Evolutionary conservation across 2,329 filamentous ascomycete species (phyloP), one percentile per base, ranked within the genome.

Genomic region (Colletotrichum truncatum): DNA sequence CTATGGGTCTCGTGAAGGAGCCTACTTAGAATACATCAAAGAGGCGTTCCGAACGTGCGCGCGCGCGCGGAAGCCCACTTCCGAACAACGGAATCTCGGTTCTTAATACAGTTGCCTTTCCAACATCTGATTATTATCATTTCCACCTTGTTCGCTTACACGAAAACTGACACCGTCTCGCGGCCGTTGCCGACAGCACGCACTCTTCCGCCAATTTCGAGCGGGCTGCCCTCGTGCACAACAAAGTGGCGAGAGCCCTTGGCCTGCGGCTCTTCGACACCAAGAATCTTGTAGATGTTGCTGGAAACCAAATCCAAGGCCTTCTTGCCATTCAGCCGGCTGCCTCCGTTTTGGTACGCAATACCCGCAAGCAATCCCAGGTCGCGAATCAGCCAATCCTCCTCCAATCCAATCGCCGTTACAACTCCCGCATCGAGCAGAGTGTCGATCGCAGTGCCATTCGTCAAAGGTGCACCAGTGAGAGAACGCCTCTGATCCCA

Each of bases 401-500:
- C 87, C 41, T 84, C 80, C 4, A 89, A 80, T 1, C 88, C 86
- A 23, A 91, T 82, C 0, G 83, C 89, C 1, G 85, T 80, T 3
- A 77, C 72, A 0, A 91, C 89, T 2, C 88, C 89, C 0, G 88
- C 88, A 7, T 83, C 82, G 0, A 89, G 69, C 1, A 92, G 81
- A 11, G 71, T 74, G 66, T 91, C 87, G 4, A 89, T 77, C 0
- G 83, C 83, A 1, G 89, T 91, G 25, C 88, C 88, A 69, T 90
- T 89, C 1, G 88, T 89, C 1, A 91, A 80, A 1, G 89, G 89
- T 5, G 89, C 89, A 2, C 89, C 89, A 0, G 87, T 84, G 10
- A 91, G 78, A 0, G 87, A 84, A 2, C 89, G 85, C 0, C 87
- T 84, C 74, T 89, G 80, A 67, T 91, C 88, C 89, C 89, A 92